Evolutionary conservation across 2,329 filamentous ascomycete genomes (phyloP).

Genomic region (Thielaviopsis populi): DNA sequence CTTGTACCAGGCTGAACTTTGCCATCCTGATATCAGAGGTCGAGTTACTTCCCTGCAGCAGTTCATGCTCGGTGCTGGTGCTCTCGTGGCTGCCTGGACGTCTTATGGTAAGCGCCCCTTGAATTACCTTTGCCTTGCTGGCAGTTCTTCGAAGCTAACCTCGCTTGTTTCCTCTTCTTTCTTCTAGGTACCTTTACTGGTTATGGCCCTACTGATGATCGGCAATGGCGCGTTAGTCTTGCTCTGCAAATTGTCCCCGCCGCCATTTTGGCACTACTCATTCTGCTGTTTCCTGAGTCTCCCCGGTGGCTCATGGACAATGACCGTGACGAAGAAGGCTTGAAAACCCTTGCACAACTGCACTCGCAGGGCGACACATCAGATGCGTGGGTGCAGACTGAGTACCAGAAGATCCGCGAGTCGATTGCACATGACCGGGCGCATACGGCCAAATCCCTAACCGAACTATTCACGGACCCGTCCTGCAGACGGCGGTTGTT

Average conservation of each 20-base stretch:
- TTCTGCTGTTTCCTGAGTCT: constrained; percentile 55
- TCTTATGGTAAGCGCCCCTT: constrained; percentile 41
- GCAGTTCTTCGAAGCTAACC: neutral
- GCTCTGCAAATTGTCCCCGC: constrained; percentile 61
- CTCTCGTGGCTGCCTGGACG: constrained; percentile 58
- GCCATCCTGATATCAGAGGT: constrained; percentile 64
- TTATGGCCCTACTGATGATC: constrained; percentile 21
- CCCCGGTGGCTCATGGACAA: constrained; percentile 64
- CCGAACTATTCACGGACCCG: constrained; percentile 46
- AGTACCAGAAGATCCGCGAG: constrained; percentile 57
- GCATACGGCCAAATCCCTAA: constrained; percentile 53
- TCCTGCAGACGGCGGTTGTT: constrained; percentile 58
- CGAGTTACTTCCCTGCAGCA: constrained; percentile 62
- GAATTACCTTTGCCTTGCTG: neutral
- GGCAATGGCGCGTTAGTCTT: constrained; percentile 31
- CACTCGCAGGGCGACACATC: constrained; percentile 52
- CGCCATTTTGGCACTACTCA: constrained; percentile 46
- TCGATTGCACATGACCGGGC: constrained; percentile 50
- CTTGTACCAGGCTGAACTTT: constrained; percentile 64
- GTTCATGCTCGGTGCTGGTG: constrained; percentile 67
- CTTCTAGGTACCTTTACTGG: constrained; percentile 23
- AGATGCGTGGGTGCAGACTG: constrained; percentile 56
- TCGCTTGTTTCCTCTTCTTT: too few species aligned
- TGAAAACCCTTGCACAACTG: constrained; percentile 50
- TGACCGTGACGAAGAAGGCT: constrained; percentile 46